Evolutionary conservation across 495 filamentous ascomycete genomes (phyloP), one percentile per base, ranked within the genome.

Genomic region (Penicillium cosmopolitanum): DNA sequence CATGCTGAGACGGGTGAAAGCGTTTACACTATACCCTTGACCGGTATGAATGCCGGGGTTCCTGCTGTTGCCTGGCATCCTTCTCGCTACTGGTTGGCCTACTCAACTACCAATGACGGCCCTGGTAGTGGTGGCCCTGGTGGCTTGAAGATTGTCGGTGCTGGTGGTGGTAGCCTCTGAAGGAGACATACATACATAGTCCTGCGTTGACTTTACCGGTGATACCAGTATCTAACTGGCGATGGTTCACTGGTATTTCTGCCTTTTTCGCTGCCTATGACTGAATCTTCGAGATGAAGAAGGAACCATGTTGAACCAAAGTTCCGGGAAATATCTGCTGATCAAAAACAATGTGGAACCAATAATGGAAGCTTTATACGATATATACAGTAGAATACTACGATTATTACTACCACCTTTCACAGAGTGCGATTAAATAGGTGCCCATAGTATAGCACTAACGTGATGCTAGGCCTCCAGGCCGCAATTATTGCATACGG

Each of bases 31-130:
- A 81, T 97, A 53, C 89, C 91, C 55, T 90, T 89, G 1, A 77
- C 77, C 5, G 84, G 60, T 80, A 80, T 38, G 55, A 76, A 64
- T 72, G 73, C 62, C 21, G 73, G 73, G 16, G 71, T 80, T 53
- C 85, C 88, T 8, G 80, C 87, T 42, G 88, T 97, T 7, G 88
- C 88, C 6, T 98, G 94, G 94, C 93, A 97, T 71, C 95, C 95
- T 4, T 89, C 83, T 36, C 79, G 88, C 66, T 98, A 98, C 67
- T 91, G 87, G 80, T 70, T 98, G 52, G 95, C 94, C 12, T 97
- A 96, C 78, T 88, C 90, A n/a, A 86, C 84, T 21, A 95, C 96
- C 62, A 77, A 85, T 11, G 87, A 89, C 50, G 89, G 87, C 21
- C 77, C 94, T 43, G 89, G 87, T 67, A 89, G 67, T 21, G 83